A percentile compares a stretch with the other conserved stretches of the same genome.
phyloP scores from a whole-genome alignment of 371 early-diverging fungal genomes.

The Lichtheimia corymbifera region DNA sequence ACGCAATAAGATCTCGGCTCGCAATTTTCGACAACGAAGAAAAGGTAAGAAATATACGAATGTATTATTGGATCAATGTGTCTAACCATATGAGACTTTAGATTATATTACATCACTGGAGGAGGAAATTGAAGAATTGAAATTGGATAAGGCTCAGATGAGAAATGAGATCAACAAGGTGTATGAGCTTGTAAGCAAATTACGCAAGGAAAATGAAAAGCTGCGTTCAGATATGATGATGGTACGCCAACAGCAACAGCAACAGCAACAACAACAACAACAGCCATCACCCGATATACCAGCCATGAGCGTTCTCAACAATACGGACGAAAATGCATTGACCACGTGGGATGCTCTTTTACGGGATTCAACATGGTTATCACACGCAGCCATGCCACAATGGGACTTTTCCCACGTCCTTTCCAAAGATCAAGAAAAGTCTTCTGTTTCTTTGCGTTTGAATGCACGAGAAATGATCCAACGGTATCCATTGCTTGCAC shows the following conservation, averaged over 20 bases:
- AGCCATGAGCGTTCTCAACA: background rate
- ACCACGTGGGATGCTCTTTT: slow-evolving; percentile 6
- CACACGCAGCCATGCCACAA: slow-evolving; percentile 39
- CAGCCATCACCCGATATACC: slow-evolving; percentile 3
- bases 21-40: slow-evolving; percentile 85
- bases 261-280: slow-evolving; percentile 5
- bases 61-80: background rate
- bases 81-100: slow-evolving; percentile 20
- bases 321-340: background rate
- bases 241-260: background rate
- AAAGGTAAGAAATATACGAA: slow-evolving; percentile 68
- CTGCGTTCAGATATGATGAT: slow-evolving; percentile 37
- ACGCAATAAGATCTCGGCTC: slow-evolving; percentile 87
- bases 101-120: slow-evolving; percentile 82
- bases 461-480: slow-evolving; percentile 10
- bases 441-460: background rate
- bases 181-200: slow-evolving; percentile 18
- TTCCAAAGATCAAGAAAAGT: slow-evolving; percentile 19
- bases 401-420: slow-evolving; percentile 38
- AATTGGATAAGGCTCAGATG: slow-evolving; percentile 56
- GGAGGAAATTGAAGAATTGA: slow-evolving; percentile 42
- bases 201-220: slow-evolving; percentile 40
- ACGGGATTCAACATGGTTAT: slow-evolving; percentile 24
- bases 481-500: slow-evolving; percentile 43
- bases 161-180: slow-evolving; percentile 47